These are phyloP conservation scores for Fragaria iinumae DNA, from an alignment of 306 rosid species.

Conservation along the genomic window DNA sequence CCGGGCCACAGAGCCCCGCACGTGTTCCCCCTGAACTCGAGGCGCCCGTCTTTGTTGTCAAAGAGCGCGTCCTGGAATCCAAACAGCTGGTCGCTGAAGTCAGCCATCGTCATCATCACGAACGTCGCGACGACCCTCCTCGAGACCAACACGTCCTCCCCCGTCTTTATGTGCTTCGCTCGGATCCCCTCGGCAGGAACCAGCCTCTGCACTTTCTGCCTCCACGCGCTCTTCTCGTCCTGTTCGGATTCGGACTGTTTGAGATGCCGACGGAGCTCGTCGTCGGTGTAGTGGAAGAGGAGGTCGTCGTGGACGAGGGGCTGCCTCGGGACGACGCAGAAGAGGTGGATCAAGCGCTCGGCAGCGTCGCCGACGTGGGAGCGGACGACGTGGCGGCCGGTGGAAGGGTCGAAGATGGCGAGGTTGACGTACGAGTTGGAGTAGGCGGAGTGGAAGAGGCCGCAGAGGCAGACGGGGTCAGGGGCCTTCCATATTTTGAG, in stretches of 20 bases:
- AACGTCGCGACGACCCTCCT: constrained; percentile 67
- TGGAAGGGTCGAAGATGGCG: constrained; percentile 81
- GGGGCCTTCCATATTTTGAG: constrained; percentile 74
- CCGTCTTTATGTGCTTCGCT: constrained; percentile 64
- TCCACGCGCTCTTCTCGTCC: constrained; percentile 43
- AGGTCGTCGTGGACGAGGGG: constrained; percentile 76
- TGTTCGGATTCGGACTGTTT: constrained; percentile 33
- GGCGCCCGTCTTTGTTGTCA: constrained; percentile 52
- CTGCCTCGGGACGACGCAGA: constrained; percentile 77
- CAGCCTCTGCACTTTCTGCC: constrained; percentile 54
- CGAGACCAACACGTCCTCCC: constrained; percentile 61
- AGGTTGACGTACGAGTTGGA: constrained; percentile 92
- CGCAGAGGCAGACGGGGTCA: constrained; percentile 57
- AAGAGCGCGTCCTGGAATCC: constrained; percentile 69
- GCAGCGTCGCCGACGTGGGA: constrained; percentile 59
- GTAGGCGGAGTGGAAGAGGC: constrained; percentile 92
- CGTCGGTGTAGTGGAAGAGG: constrained; percentile 59
- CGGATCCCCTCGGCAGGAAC: constrained; percentile 56
- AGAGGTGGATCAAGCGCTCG: constrained; percentile 65
- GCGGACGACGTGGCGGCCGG: constrained; percentile 64
- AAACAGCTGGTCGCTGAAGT: constrained; percentile 74
- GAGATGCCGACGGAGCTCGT: constrained; percentile 58
- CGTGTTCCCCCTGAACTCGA: constrained; percentile 61
- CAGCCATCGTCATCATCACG: constrained; percentile 77
- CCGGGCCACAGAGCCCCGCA: constrained; percentile 68